Percentiles rank a stretch among this genome's conserved stretches.
phyloP scores from a whole-genome alignment of 371 early-diverging fungal species.

The Apophysomyces variabilis region DNA sequence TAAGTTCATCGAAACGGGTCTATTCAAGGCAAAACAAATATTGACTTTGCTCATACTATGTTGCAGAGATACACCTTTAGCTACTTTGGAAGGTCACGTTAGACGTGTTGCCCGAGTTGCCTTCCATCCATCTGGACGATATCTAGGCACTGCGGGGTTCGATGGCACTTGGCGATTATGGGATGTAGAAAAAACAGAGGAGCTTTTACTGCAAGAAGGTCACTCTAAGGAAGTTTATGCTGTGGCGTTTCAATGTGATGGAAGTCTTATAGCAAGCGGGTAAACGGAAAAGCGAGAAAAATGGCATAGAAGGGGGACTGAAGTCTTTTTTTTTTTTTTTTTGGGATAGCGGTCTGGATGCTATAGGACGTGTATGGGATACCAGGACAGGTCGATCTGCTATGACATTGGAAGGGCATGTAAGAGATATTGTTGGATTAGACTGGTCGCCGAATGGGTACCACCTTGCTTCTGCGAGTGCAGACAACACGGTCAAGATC shows the following conservation, averaged over 20 bases:
- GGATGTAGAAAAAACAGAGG: constrained; percentile 80
- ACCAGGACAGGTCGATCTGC: constrained; percentile 89
- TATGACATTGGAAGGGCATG: constrained; percentile 90
- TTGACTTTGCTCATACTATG: neutral
- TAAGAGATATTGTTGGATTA: constrained; percentile 83
- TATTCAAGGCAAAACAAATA: neutral
- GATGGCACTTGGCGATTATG: constrained; percentile 96
- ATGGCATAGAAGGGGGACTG: neutral
- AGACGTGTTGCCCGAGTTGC: constrained; percentile 85
- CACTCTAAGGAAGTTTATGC: constrained; percentile 92
- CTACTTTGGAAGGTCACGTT: constrained; percentile 80
- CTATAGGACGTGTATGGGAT: constrained; percentile 95
- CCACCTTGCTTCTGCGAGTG: constrained; percentile 82
- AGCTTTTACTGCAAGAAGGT: constrained; percentile 91
- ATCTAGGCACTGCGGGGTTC: constrained; percentile 86
- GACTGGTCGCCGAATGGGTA: constrained; percentile 95
- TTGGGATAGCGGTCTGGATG: constrained; percentile 77
- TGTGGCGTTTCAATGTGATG: constrained; percentile 91
- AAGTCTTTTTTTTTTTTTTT: neutral
- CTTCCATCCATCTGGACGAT: constrained; percentile 92
- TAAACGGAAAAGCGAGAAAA: constrained; percentile 32
- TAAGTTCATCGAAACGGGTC: constrained; percentile 24
- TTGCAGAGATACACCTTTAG: constrained; percentile 76
- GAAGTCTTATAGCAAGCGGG: constrained; percentile 90
- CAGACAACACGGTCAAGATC: constrained; percentile 83